Conservation (phyloP, 768 basidiomycete genomes). For the Saitozyma podzolica region DNA sequence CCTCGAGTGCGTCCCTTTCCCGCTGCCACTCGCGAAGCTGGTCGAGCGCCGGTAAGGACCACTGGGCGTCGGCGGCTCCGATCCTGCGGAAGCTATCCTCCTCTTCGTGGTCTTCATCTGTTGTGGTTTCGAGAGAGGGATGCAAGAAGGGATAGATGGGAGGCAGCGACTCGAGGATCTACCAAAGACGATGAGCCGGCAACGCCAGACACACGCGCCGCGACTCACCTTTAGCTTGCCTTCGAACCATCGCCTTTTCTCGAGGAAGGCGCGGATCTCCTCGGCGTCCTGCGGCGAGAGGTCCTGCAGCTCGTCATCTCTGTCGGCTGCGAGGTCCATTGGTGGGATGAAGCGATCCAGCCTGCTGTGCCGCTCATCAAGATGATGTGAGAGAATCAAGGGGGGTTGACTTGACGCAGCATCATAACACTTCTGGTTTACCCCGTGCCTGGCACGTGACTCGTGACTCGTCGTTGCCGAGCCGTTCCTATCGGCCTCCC, state of each 20-base stretch:
- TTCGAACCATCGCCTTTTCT: conserved; percentile 45
- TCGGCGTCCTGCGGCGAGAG: conserved; percentile 33
- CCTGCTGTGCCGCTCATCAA: too few relatives aligned
- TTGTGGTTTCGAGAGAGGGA: neutral
- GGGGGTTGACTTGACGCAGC: too few relatives aligned
- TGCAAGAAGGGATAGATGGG: conserved; percentile 41
- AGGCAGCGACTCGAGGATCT: conserved; percentile 29
- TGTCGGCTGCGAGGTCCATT: neutral
- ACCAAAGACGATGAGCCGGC: conserved; percentile 1
- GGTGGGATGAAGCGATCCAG: too few relatives aligned
- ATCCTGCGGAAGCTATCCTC: neutral
- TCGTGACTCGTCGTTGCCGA: too few relatives aligned
- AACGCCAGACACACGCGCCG: neutral
- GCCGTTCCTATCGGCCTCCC: too few relatives aligned
- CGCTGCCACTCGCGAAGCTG: conserved; percentile 20
- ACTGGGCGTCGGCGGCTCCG: neutral
- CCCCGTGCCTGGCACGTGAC: too few relatives aligned
- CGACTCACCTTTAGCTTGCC: conserved; percentile 32
- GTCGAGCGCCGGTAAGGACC: neutral
- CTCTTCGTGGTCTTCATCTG: neutral
- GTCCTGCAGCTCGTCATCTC: conserved; percentile 31
- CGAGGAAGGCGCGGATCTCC: conserved; percentile 35
- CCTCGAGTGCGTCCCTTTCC: conserved; percentile 36
- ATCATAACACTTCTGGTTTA: too few relatives aligned
- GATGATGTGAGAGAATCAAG: too few relatives aligned